Percentiles rank a stretch among this genome's conserved stretches.
Evolutionary conservation across 192 early-diverging fungal genomes (phyloP).

Genomic region (Rhizoclosmatium sp.): DNA sequence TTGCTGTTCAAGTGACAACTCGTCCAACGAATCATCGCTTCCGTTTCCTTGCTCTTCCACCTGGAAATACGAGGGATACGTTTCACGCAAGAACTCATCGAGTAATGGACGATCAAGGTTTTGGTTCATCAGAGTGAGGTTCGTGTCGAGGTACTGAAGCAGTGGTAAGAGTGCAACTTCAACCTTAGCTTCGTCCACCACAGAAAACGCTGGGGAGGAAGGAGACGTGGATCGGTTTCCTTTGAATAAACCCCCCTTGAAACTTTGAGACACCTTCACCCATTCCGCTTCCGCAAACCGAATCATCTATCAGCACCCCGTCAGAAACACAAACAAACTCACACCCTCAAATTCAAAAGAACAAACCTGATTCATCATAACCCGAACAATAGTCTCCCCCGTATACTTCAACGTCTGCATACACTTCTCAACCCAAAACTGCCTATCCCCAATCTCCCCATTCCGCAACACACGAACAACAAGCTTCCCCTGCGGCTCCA

Average conservation of each 20-base stretch:
- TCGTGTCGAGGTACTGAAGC: conserved; percentile 47
- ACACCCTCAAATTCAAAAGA: background rate
- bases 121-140: conserved; percentile 47
- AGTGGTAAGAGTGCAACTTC: conserved; percentile 36
- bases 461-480: conserved; percentile 38
- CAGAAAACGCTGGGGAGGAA: background rate
- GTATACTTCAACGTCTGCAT: conserved; percentile 41
- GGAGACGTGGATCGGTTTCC: background rate
- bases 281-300: conserved; percentile 24
- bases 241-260: background rate
- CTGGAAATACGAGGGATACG: conserved; percentile 13
- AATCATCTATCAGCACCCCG: conserved; percentile 5
- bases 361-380: conserved; percentile 47
- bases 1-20: background rate
- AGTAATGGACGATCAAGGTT: conserved; percentile 43
- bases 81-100: conserved; percentile 34
- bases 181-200: conserved; percentile 29
- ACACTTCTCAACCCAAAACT: conserved; percentile 49
- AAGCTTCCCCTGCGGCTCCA: conserved; percentile 52
- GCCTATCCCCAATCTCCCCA: conserved; percentile 56
- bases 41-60: background rate
- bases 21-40: background rate
- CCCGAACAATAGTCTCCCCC: conserved; percentile 55
- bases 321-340: conserved; percentile 11
- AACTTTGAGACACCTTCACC: conserved; percentile 11